Percentiles rank a stretch among this genome's conserved stretches.
These are phyloP conservation scores for Penicillium fimorum DNA, from an alignment of 495 filamentous ascomycete species.

Conservation along the genomic window DNA sequence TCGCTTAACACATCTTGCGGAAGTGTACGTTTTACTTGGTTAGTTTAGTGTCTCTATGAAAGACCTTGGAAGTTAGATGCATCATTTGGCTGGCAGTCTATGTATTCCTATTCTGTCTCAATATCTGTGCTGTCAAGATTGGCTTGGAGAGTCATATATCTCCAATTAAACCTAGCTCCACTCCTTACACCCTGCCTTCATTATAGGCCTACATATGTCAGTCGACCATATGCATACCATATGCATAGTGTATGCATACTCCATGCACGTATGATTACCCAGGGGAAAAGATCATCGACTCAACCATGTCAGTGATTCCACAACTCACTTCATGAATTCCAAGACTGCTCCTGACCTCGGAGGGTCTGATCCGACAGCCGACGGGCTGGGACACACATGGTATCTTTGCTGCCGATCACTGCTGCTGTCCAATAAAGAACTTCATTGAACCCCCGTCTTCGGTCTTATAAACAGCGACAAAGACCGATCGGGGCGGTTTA, in stretches of 20 bases:
- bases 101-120: neutral
- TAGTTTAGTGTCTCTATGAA: neutral
- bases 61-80: neutral
- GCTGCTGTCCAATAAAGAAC: neutral
- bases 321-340: neutral
- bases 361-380: neutral
- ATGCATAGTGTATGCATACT: neutral
- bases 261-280: neutral
- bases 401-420: slow-evolving; percentile 1
- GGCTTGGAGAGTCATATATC: neutral
- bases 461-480: neutral
- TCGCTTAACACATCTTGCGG: neutral
- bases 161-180: neutral
- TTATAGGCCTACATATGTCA: neutral
- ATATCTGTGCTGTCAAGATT: neutral
- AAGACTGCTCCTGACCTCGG: too few relatives aligned
- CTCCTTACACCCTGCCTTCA: neutral
- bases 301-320: neutral
- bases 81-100: neutral
- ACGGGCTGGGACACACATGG: neutral
- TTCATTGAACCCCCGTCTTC: neutral
- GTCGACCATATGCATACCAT: neutral
- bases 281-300: neutral
- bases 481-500: neutral
- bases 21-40: neutral